Percentiles rank a stretch among this genome's conserved stretches.
Evolutionary conservation across 2,329 filamentous ascomycete genomes (phyloP).

Genomic region (Penicillium sp.): DNA sequence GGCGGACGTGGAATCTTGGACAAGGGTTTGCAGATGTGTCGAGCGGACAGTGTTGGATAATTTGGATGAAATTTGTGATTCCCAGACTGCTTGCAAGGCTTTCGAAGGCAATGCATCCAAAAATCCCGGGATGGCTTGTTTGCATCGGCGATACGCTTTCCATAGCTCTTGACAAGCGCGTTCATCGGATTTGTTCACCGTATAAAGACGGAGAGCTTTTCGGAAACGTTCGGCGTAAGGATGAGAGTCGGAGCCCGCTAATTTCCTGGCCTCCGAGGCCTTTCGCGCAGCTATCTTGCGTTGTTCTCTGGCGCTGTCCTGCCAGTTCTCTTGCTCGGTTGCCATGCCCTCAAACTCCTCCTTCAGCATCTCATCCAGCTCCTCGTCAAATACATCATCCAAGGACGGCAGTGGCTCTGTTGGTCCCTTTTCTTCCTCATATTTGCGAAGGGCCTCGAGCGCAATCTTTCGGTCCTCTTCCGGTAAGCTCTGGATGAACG

Average conservation of each 20-base stretch:
- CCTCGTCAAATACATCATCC: slow-evolving; percentile 42
- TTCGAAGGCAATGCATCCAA: slow-evolving; percentile 60
- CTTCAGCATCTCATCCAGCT: slow-evolving; percentile 42
- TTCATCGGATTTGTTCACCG: slow-evolving; percentile 29
- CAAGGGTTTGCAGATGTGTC: slow-evolving; percentile 61
- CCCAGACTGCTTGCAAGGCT: slow-evolving; percentile 69
- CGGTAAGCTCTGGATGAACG: slow-evolving; percentile 45
- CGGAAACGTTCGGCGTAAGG: slow-evolving; percentile 45
- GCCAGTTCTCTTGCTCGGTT: slow-evolving; percentile 39
- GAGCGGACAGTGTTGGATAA: slow-evolving; percentile 52
- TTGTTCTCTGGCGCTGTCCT: slow-evolving; percentile 24
- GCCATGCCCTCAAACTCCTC: slow-evolving; percentile 40
- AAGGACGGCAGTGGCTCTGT: slow-evolving; percentile 26
- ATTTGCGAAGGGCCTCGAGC: slow-evolving; percentile 44
- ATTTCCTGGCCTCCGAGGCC: slow-evolving; percentile 32
- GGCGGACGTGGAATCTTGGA: slow-evolving; percentile 65
- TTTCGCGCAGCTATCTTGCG: slow-evolving; percentile 18
- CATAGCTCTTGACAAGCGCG: slow-evolving; percentile 43
- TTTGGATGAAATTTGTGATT: slow-evolving; percentile 51
- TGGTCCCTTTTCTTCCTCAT: slow-evolving; percentile 38
- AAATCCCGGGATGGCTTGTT: slow-evolving; percentile 46
- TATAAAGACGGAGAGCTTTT: slow-evolving; percentile 34
- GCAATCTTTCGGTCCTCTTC: slow-evolving; percentile 44
- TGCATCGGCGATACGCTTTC: slow-evolving; percentile 54
- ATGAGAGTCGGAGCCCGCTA: slow-evolving; percentile 36